Evolutionary conservation across 352 stramenopile species (phyloP).

Genomic region (Pythium vanterpoolii): DNA sequence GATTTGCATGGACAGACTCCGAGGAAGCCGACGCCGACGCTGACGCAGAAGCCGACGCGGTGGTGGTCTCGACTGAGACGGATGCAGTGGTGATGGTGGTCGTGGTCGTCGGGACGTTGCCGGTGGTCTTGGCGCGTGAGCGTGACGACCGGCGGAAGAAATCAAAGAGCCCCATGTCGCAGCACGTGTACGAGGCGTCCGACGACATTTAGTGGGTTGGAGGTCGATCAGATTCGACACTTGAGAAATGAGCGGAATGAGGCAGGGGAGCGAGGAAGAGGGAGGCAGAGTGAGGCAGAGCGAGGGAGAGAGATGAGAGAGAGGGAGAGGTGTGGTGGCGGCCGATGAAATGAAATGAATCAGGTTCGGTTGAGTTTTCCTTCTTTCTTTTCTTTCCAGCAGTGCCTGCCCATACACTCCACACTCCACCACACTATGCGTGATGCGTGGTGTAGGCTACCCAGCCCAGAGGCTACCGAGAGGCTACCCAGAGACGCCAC

Average conservation of each 20-base stretch:
- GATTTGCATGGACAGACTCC: not conserved
- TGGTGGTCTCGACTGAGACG: conserved; percentile 4
- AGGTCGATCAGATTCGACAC: no score
- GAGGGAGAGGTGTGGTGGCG: not conserved
- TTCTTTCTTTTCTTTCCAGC: no score
- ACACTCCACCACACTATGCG: no score
- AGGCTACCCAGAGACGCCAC: no score
- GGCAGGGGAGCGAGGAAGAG: not conserved
- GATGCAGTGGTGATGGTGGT: not conserved
- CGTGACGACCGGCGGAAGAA: conserved; percentile 70
- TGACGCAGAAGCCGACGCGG: not conserved
- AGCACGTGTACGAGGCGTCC: conserved; percentile 16
- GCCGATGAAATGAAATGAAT: no score
- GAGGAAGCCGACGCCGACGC: not conserved
- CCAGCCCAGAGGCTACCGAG: no score
- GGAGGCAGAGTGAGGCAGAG: not conserved
- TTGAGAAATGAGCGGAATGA: not conserved
- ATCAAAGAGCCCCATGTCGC: conserved; percentile 68
- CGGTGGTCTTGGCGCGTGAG: conserved; percentile 31
- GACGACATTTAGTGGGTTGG: no score
- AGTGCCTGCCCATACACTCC: no score
- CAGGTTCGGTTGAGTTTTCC: no score
- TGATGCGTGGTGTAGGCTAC: no score
- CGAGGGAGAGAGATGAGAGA: not conserved
- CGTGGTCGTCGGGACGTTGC: not conserved